Evolutionary conservation across 2,329 filamentous ascomycete species (phyloP), one percentile per base, ranked within the genome.

Genomic region (Colletotrichum limetticola): DNA sequence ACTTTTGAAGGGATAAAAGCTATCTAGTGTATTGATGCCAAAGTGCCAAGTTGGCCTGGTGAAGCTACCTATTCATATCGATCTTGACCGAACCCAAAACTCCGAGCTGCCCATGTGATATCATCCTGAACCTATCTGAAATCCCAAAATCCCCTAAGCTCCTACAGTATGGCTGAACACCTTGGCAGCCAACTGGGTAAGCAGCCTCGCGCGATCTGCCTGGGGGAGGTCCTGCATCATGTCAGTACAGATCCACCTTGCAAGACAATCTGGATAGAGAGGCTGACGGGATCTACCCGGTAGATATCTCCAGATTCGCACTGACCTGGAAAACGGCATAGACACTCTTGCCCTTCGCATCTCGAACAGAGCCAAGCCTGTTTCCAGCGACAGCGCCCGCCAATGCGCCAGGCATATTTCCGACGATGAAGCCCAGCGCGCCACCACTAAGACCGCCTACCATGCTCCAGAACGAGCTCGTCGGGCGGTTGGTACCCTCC

Each of bases 341-440:
- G 6, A 99, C 97, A 80, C 94, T 97, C 91, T 98, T 98, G 26
- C 95, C 95, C 83, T 92, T 95, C 37, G 93, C 91, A 84, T 99
- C 97, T 69, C 97, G 88, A 24, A 99, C 90, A 7, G 94, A 94
- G 1, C 97, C 97, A n/a, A 98, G 84, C 64, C 95, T 86, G 83
- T 98, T 98, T 12, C 97, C 97, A 0, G 95, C 96, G 2, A 98
- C 95, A 2, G 94, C 95, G 3, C 97, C 97, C 0, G 96, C 96
- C 49, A 98, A 83, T 78, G 96, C 89, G 0, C 97, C 97, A 0
- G 96, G 94, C 61, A 98, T 91, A 80, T 98, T 98, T 32, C 93
- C 97, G 30, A 98, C 89, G 77, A 99, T 99, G 82, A 98, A 98
- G 0, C 97, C 97, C 81, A 99, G 89, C 3, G 95, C 94, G 14